Evolutionary conservation across 768 basidiomycete species (phyloP).

Genomic region (Agrocybe pediades): DNA sequence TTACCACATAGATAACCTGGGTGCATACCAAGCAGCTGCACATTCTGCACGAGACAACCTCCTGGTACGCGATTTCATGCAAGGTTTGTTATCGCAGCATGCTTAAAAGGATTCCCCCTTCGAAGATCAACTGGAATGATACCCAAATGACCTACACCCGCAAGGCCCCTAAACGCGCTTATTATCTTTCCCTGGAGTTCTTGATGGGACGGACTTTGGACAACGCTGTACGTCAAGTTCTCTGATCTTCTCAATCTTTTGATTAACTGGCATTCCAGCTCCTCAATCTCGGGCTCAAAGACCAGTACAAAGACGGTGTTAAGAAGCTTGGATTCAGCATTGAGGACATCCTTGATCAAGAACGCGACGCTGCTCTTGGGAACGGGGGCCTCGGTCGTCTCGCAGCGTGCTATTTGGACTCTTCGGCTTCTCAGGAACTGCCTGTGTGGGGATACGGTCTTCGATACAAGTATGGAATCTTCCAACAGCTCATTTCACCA

Average conservation of each 20-base stretch:
- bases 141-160: conserved; percentile 78
- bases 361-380: conserved; percentile 93
- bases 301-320: conserved; percentile 67
- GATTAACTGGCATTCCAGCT: conserved; percentile 58
- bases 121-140: conserved; percentile 81
- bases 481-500: conserved; percentile 88
- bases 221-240: conserved; percentile 45
- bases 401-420: conserved; percentile 97
- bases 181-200: conserved; percentile 96
- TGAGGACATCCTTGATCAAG: conserved; percentile 84
- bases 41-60: conserved; percentile 87
- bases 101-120: conserved; percentile 8
- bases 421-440: conserved; percentile 85
- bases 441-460: conserved; percentile 97
- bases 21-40: conserved; percentile 92
- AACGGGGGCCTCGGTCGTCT: conserved; percentile 96
- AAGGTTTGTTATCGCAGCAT: neutral
- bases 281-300: conserved; percentile 86
- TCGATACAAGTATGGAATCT: conserved; percentile 94
- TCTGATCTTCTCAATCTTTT: conserved; percentile 42
- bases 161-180: conserved; percentile 86
- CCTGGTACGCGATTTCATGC: conserved; percentile 70
- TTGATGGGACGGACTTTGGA: conserved; percentile 82
- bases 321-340: conserved; percentile 85
- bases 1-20: conserved; percentile 59